Evolutionary conservation across 805 yeast genomes (phyloP).

Genomic region (Candida suzukii): DNA sequence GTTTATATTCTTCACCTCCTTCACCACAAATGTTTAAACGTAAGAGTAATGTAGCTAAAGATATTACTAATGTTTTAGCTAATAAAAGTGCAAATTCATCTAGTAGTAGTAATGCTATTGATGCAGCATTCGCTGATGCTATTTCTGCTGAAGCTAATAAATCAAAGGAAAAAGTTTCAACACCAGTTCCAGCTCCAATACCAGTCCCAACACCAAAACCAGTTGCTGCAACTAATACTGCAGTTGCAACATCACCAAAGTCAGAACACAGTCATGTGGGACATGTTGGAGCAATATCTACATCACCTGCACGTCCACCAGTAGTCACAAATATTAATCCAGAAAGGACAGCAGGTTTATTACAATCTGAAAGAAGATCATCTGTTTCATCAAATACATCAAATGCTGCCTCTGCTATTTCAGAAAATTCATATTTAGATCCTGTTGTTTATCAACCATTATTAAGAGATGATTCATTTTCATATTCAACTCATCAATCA

Average conservation of each 20-base stretch:
- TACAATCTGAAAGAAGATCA: slow-evolving; percentile 6
- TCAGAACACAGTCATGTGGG: too few species aligned
- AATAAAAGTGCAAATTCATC: slow-evolving; percentile 4
- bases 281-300: background rate
- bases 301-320: background rate
- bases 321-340: background rate
- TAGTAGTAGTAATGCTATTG: slow-evolving; percentile 13
- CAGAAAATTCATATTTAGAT: slow-evolving; percentile 8
- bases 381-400: slow-evolving; percentile 14
- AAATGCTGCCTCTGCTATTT: slow-evolving; percentile 8
- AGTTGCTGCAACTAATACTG: background rate
- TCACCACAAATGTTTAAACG: background rate
- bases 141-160: slow-evolving; percentile 4
- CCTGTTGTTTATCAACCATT: slow-evolving; percentile 11
- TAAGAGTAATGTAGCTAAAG: background rate
- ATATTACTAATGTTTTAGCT: background rate
- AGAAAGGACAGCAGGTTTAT: background rate
- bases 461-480: slow-evolving; percentile 8
- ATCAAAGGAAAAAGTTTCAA: background rate
- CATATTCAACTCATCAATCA: slow-evolving; percentile 8
- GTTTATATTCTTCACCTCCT: slow-evolving; percentile 1
- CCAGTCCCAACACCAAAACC: too few species aligned
- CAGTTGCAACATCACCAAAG: too few species aligned
- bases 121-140: slow-evolving; percentile 16
- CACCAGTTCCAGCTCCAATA: too few species aligned